Evolutionary conservation across 192 early-diverging fungal genomes (phyloP), one percentile per base, ranked within the genome.

Genomic region (Chytriomyces sp.): DNA sequence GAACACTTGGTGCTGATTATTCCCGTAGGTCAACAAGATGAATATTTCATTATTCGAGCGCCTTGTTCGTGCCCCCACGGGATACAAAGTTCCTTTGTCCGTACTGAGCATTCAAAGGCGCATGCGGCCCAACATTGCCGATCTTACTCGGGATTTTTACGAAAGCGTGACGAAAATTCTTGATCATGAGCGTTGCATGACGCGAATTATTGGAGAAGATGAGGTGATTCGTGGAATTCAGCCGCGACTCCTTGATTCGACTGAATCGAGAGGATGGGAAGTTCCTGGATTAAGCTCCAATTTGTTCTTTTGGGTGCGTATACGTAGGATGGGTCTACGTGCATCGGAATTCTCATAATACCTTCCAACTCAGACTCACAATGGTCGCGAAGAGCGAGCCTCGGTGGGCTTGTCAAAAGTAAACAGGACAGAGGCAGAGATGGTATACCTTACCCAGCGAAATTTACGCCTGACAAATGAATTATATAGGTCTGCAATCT

Each of bases 11-110:
- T n/a, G n/a, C n/a, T n/a, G n/a, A n/a, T n/a, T n/a, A n/a, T n/a
- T n/a, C n/a, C n/a, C n/a, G n/a, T n/a, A n/a, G n/a, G 26, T 77
- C 38, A 77, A 77, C 64, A 77, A 77, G 39, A 76, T 77, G 61
- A 77, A 77, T 39, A 53, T 78, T 10, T 77, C 76, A 8, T 39
- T 77, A 44, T 77, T 77, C 57, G 76, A 77, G 75, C 75, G 76
- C 58, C 59, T 77, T 37, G 70, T 77, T 59, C 52, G 40, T 10
- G 76, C 76, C 3, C 72, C 76, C 17, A 25, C 26, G 25, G 63
- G 32, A 39, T n/a, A 34, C 59, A n/a, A 36, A 30, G 75, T 75
- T 41, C 76, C 76, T 10, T 39, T n/a, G 12, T 59, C 73, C 17
- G 75, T 75, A n/a, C 56, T 77, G 52, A 70, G 12, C n/a, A 19